phyloP scores from a whole-genome alignment of 2,329 filamentous ascomycete species.

The Chaetomium sp. region DNA sequence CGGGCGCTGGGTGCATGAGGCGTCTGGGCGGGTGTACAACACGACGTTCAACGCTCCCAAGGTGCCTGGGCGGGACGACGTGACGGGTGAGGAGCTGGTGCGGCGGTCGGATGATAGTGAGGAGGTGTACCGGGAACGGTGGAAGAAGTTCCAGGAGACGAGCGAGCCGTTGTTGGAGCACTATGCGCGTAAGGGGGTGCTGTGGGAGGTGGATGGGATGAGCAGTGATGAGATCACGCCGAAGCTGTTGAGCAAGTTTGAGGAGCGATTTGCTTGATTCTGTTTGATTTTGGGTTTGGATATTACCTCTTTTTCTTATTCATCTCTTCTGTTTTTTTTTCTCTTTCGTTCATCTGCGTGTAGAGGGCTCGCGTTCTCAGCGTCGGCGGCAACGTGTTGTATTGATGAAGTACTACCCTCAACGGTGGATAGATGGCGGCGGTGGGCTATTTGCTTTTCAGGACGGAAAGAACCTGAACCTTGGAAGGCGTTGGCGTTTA shows the following conservation, averaged over 20 bases:
- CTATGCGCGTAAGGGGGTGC: slow-evolving; percentile 74
- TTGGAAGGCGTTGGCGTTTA: slow-evolving; percentile 8
- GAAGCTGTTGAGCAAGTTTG: slow-evolving; percentile 78
- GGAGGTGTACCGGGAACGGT: slow-evolving; percentile 73
- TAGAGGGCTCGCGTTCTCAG: neutral
- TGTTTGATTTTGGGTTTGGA: neutral
- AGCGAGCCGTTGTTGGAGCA: slow-evolving; percentile 81
- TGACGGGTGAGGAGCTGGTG: slow-evolving; percentile 80
- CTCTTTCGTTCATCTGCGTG: neutral
- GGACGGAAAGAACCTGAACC: neutral
- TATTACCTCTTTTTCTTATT: neutral
- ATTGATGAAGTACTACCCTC: slow-evolving; percentile 7
- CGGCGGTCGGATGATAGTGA: slow-evolving; percentile 82
- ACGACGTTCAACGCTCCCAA: slow-evolving; percentile 85
- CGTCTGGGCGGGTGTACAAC: slow-evolving; percentile 91
- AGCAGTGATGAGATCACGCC: slow-evolving; percentile 94
- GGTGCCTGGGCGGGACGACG: slow-evolving; percentile 73
- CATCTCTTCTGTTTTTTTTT: neutral
- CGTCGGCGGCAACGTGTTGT: neutral
- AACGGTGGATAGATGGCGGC: slow-evolving; percentile 4
- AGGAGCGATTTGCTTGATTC: slow-evolving; percentile 55
- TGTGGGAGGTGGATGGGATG: slow-evolving; percentile 82
- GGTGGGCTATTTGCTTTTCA: too few species aligned
- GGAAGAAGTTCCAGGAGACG: slow-evolving; percentile 80
- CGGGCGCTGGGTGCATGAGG: slow-evolving; percentile 87